These are phyloP conservation scores for Atkinsonella texensis DNA, from an alignment of 2,329 filamentous ascomycete genomes.

Conservation along the genomic window DNA sequence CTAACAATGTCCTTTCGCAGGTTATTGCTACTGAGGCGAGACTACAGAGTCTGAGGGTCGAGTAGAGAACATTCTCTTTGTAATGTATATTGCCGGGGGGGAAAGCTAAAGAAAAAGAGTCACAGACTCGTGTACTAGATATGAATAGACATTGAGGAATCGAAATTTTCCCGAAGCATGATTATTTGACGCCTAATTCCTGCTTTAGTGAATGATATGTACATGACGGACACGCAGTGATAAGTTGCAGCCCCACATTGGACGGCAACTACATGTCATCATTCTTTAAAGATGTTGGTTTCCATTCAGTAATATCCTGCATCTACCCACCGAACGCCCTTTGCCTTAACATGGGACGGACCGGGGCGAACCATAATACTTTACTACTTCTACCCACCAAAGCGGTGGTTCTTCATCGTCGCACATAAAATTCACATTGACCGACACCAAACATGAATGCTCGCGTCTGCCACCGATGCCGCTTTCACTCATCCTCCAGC, in stretches of 20 bases:
- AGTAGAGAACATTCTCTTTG: constrained; percentile 37
- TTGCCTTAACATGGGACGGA: too few species aligned
- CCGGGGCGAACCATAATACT: too few species aligned
- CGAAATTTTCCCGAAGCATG: too few species aligned
- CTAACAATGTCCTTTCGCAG: constrained; percentile 31
- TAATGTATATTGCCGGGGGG: constrained; percentile 23
- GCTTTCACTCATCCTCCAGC: background rate
- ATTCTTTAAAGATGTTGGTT: too few species aligned
- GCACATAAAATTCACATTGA: background rate
- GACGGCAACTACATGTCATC: background rate
- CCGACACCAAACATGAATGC: background rate
- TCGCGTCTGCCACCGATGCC: background rate
- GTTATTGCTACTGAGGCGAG: constrained; percentile 84
- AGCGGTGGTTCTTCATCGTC: background rate
- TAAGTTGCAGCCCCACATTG: background rate
- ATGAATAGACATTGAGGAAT: constrained; percentile 20
- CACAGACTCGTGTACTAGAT: constrained; percentile 23
- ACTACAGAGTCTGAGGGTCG: constrained; percentile 74
- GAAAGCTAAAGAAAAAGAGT: constrained; percentile 15
- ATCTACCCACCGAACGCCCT: too few species aligned
- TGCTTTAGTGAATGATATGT: too few species aligned
- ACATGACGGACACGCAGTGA: background rate
- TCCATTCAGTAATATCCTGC: too few species aligned
- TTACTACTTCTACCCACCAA: too few species aligned
- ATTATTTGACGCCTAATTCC: too few species aligned